Evolutionary conservation across 208 protist species (phyloP).

Genomic region (Leishmania tarentolae): DNA sequence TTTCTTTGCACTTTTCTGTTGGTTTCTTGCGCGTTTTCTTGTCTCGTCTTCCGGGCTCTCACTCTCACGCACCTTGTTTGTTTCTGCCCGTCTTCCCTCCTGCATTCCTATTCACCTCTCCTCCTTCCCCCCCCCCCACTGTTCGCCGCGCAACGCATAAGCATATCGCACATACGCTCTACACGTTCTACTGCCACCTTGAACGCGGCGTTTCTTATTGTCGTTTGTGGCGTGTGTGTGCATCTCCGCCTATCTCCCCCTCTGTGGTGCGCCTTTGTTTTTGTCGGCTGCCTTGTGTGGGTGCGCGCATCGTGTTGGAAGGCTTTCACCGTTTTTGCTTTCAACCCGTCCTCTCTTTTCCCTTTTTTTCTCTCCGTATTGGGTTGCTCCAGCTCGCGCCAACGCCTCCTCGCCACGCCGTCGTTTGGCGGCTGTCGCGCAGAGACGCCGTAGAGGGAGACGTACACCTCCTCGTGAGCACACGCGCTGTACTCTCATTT

Average conservation of each 20-base stretch:
- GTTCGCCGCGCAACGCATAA: not conserved
- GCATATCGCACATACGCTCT: not conserved
- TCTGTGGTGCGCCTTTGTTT: conserved; percentile 1
- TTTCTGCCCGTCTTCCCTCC: not conserved
- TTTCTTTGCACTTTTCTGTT: not conserved
- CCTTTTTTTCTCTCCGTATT: not conserved
- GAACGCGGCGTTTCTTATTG: not conserved
- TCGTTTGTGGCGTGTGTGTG: not conserved
- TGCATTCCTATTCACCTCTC: not conserved
- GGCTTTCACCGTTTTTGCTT: not conserved
- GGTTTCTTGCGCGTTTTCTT: not conserved
- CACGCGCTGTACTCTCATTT: not conserved
- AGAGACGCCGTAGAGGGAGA: not conserved
- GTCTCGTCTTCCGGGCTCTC: not conserved
- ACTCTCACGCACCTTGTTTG: not conserved
- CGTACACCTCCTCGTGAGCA: not conserved
- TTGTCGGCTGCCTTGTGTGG: not conserved
- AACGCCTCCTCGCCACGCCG: not conserved
- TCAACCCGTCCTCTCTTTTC: not conserved
- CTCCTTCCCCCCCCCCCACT: not conserved
- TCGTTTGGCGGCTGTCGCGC: not conserved
- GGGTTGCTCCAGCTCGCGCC: not conserved
- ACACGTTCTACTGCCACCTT: not conserved
- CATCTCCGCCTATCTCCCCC: not conserved
- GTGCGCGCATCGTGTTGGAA: not conserved